Base-by-base conservation (phyloP, 495 filamentous ascomycete species). In the Cladorrhinum samala region DNA sequence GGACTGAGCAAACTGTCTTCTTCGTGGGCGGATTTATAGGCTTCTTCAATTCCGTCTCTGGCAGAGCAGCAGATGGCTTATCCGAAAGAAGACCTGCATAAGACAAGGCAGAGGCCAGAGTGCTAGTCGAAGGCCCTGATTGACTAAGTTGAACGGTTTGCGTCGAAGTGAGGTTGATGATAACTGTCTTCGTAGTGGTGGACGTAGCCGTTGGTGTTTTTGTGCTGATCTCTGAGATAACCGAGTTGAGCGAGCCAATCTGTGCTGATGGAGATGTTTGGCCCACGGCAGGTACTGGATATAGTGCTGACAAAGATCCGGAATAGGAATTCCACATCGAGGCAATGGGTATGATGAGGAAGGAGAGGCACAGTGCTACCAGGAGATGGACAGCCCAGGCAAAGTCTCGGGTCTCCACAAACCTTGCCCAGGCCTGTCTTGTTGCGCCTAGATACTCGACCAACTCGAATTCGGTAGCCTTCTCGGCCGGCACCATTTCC, bases 31-130 rank as follows among this genome's bases (percentile, higher is more conserved):
- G 41, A 33, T 46, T 41, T 19, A 2, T 13, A 13, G 48, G 18
- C 49, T 42, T 59, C 49, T 64, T 60, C 9, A 49, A 44, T 7
- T 63, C 45, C 11, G 51, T 27, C 2, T 64, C 60, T 19, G 50
- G 25, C 16, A 61, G 49, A 17, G 37, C 49, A n/a, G 37, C 43
- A 23, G 66, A 68, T 2, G 61, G 45, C 41, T 63, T 71, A 46
- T 74, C 72, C 59, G 52, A 76, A 46, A 55, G 64, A 55, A 65
- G 69, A 58, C 51, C 65, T 54, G 40, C 72, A 62, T 58, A 77
- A 46, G 62, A 65, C 47, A 68, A 39, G 4, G 53, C 64, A 46
- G 66, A 67, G 36, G 62, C 66, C 52, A 78, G 56, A 45, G 66
- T 63, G 49, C 78, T 60, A 54, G 64, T 63, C 41, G 71, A 50